phyloP scores from a whole-genome alignment of 2,329 filamentous ascomycete species.

The Fusarium sp. region DNA sequence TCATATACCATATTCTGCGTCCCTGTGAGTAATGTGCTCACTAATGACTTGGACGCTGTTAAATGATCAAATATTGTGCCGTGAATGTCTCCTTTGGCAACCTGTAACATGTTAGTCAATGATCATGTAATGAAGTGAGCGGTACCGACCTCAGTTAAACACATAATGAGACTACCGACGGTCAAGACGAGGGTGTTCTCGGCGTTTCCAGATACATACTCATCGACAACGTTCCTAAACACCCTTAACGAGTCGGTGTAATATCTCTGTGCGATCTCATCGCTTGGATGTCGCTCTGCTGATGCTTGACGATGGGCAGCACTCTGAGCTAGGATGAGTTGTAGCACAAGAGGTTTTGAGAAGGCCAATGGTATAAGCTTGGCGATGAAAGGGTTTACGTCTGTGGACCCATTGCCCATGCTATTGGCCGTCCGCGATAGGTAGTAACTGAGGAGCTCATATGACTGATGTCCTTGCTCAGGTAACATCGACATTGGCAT shows the following conservation, averaged over 20 bases:
- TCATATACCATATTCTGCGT: constrained; percentile 49
- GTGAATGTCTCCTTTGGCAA: constrained; percentile 58
- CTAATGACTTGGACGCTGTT: constrained; percentile 56
- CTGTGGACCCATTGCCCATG: constrained; percentile 61
- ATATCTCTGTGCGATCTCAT: constrained; percentile 51
- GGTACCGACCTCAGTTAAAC: constrained; percentile 58
- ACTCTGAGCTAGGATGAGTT: constrained; percentile 60
- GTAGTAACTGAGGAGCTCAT: constrained; percentile 60
- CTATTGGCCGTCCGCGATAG: constrained; percentile 57
- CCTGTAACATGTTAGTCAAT: constrained; percentile 33
- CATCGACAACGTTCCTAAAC: constrained; percentile 51
- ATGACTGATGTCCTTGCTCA: constrained; percentile 51
- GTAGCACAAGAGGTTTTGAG: constrained; percentile 57
- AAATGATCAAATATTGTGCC: constrained; percentile 61
- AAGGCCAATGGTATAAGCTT: constrained; percentile 61
- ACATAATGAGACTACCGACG: constrained; percentile 59
- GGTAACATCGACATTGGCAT: constrained; percentile 49
- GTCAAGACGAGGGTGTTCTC: constrained; percentile 54
- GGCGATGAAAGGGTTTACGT: constrained; percentile 59
- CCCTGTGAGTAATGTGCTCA: constrained; percentile 52
- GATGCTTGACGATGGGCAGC: constrained; percentile 54
- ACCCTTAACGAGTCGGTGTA: constrained; percentile 53
- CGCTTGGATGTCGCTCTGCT: constrained; percentile 40
- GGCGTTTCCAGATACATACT: constrained; percentile 50
- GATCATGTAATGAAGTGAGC: no score